These are phyloP conservation scores for Anaeromyces robustus DNA, from an alignment of 192 early-diverging fungal species.

Conservation along the genomic window DNA sequence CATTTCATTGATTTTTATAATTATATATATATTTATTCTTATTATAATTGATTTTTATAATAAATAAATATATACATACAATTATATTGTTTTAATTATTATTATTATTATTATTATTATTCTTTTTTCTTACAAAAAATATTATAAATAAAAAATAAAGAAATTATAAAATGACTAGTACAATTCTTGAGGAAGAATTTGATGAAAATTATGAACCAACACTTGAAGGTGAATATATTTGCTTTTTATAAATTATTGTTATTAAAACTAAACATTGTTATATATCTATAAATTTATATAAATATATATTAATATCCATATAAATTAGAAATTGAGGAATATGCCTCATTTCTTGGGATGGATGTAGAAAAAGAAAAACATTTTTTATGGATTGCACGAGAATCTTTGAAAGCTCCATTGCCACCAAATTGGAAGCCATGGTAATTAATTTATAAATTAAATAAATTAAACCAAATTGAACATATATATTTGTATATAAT, in stretches of 20 bases:
- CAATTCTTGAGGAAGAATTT: slow-evolving; percentile 17
- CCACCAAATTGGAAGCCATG: slow-evolving; percentile 51
- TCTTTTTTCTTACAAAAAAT: too few species aligned
- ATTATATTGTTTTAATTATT: too few species aligned
- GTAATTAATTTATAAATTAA: slow-evolving; percentile 4
- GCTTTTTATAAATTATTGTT: neutral
- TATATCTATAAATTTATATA: too few species aligned
- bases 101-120: too few species aligned
- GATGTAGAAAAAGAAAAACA: slow-evolving; percentile 29
- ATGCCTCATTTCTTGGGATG: slow-evolving; percentile 46
- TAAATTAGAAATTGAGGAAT: slow-evolving; percentile 33
- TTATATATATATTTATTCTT: too few species aligned
- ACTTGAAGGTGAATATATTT: slow-evolving; percentile 20
- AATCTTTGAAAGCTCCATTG: slow-evolving; percentile 41
- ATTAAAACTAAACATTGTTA: too few species aligned
- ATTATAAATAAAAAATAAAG: too few species aligned
- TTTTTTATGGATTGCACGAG: slow-evolving; percentile 43
- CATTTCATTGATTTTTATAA: too few species aligned
- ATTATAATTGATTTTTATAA: too few species aligned
- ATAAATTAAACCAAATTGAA: too few species aligned
- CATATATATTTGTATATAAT: too few species aligned
- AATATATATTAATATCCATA: neutral
- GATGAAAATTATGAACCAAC: slow-evolving; percentile 49
- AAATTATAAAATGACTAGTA: neutral
- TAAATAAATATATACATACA: too few species aligned